Base-by-base conservation (phyloP, 192 early-diverging fungal species). In the Dispira parvispora region DNA sequence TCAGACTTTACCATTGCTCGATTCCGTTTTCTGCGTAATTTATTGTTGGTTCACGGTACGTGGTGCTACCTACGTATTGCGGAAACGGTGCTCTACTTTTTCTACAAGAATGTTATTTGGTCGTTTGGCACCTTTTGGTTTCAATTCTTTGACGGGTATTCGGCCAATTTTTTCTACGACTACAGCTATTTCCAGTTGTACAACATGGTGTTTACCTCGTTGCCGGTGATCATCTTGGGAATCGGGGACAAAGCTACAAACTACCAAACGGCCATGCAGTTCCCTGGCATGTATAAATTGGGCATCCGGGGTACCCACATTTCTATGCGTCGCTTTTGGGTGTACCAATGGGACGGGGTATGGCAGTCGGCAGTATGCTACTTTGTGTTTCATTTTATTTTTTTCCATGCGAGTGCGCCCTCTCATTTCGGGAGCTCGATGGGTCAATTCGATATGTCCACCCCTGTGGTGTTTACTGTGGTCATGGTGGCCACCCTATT, bases 61-160 rank as follows among this genome's bases (percentile, higher is more conserved):
- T 98, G 85, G 84, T 84, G 84, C 53, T 98, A 98, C 71, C 74
- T 87, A 67, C 80, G 93, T 42, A 92, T 90, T 27, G 74, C 89
- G 20, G 88, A 94, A 67, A 83, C 95, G 79, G 88, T 92, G 16
- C 78, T 96, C 63, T 90, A 83, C 64, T 96, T 90, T 69, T 98
- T 96, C 71, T 96, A 93, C 81, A 98, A 98, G 69, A 95, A 96
- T 70, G 82, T 94, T 0, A 79, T 94, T 25, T 94, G 89, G 89
- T 82, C 92, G 2, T 90, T 91, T 70, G 83, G 89, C 16, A 82
- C 88, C 0, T 87, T 98, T 61, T 96, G 92, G 92, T 92, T 80
- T 78, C 91, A 94, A 69, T 91, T 96, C 67, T 89, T 86, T 71
- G 87, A 84, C 74, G 86, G 84, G 82, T 91, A 89, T 66, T 90